phyloP scores from a whole-genome alignment of 805 yeast species.

The Candida boleticola region DNA sequence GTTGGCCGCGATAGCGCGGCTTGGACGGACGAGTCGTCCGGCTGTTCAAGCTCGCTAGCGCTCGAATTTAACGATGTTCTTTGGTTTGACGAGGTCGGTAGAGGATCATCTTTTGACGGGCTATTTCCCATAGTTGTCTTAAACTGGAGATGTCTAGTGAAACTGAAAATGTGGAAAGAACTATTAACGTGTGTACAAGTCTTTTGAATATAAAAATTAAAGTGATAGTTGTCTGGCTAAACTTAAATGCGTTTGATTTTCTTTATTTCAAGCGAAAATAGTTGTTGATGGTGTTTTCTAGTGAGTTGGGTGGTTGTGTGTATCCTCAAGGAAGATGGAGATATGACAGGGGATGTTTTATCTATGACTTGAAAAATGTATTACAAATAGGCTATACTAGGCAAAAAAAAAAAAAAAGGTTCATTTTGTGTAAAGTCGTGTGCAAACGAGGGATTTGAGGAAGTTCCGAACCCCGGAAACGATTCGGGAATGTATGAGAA shows the following conservation, averaged over 20 bases:
- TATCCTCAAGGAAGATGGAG: no score
- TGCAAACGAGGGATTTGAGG: not conserved
- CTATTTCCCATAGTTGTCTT: conserved; percentile 53
- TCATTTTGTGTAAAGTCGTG: conserved; percentile 1
- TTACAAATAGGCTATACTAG: not conserved
- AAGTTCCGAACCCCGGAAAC: no score
- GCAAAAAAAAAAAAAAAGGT: not conserved
- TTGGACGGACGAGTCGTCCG: conserved; percentile 2
- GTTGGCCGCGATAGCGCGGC: conserved; percentile 38
- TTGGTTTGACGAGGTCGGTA: conserved; percentile 37
- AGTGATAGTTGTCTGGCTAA: no score
- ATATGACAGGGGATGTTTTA: no score
- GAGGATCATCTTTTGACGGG: conserved; percentile 57
- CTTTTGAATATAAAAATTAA: no score
- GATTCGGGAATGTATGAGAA: no score
- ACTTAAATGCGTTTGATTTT: no score
- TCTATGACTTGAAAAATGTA: not conserved
- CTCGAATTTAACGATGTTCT: conserved; percentile 15
- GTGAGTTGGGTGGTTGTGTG: no score
- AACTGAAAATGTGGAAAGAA: not conserved
- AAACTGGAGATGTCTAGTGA: not conserved
- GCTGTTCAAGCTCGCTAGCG: conserved; percentile 15
- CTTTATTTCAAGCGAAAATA: no score
- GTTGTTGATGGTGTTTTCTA: no score
- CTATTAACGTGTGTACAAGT: not conserved